A percentile compares a stretch with the other conserved stretches of the same genome.
phyloP scores from a whole-genome alignment of 78 protist species.

The Chrysochromulina parva region DNA sequence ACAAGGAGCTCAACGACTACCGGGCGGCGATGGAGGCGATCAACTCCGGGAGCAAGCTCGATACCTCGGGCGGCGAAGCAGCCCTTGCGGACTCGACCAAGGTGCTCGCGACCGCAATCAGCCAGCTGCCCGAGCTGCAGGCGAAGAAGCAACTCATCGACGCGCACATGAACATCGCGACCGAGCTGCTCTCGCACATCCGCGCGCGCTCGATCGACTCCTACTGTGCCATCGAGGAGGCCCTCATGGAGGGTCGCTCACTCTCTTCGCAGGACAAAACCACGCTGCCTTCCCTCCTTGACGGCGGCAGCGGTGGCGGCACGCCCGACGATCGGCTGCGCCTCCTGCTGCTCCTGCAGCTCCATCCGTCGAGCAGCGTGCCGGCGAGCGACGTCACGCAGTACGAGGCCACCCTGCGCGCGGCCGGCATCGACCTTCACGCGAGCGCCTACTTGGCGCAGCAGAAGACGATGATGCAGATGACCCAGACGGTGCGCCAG shows the following conservation, averaged over 20 bases:
- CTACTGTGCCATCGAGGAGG: constrained; percentile 34
- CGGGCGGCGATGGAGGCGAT: constrained; percentile 13
- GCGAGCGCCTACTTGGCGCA: too few relatives aligned
- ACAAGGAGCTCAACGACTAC: not conserved
- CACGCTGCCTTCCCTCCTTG: constrained; percentile 52
- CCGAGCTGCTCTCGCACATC: constrained; percentile 66
- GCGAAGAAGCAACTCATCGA: constrained; percentile 74
- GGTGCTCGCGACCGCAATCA: not conserved
- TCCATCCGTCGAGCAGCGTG: constrained; percentile 28
- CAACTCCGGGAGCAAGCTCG: not conserved
- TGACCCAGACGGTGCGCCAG: too few relatives aligned
- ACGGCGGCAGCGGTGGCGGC: not conserved
- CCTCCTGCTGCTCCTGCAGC: constrained; percentile 64
- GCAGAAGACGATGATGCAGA: too few relatives aligned
- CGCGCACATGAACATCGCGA: constrained; percentile 72
- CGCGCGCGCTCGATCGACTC: constrained; percentile 63
- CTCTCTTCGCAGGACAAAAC: not conserved
- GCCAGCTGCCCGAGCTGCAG: constrained; percentile 43
- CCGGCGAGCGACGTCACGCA: constrained; percentile 37
- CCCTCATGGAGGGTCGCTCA: not conserved
- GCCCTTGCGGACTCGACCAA: not conserved
- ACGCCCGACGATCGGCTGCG: constrained; percentile 76
- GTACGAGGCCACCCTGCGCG: constrained; percentile 35
- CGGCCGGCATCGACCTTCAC: not conserved
- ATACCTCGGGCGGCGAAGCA: not conserved